Evolutionary conservation across 139 green algal genomes (phyloP), one percentile per base, ranked within the genome.

Genomic region (Micractinium sp.): DNA sequence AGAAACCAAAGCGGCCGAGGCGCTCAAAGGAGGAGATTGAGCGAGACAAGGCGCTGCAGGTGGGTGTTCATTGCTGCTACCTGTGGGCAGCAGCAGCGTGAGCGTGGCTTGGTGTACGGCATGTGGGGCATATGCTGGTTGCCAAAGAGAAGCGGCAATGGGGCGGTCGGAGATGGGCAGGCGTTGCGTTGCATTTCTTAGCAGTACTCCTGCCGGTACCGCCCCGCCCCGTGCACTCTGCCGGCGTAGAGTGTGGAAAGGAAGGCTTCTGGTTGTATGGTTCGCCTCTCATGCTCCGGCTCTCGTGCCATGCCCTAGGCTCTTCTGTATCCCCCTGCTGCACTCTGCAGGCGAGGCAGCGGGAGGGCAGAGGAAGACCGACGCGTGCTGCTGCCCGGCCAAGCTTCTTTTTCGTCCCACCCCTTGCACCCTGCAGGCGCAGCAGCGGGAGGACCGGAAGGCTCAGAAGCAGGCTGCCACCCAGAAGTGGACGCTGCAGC

Each of bases 11-110:
- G 82, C 82, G 36, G 27, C 66, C 83, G 7, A 79, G 56, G 66
- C 83, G 83, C 25, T 67, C 83, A 2, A 38, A 22, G 31, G 83
- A 87, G 29, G 83, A 87, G 38, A 80, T 80, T n/a, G 83, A 63
- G 38, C 36, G 27, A 22, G 83, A 87, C 29, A 87, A 80, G 61
- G 82, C 35, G 1, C 36, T 87, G 5, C 53, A 87, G 82, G 82
- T 78, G 35, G 16, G 60, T 35, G 18, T 0, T 39, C 1, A 31
- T 7, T 36, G 41, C 38, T 53, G 73, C 73, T 23, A 1, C 73
- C n/a, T n/a, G 16, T 76, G 69, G 27, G 27, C 13, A 35, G 25
- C 27, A 36, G 25, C 69, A 36, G 3, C 15, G 27, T 33, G 69
- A 5, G 63, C 12, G 22, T 15, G 12, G 63, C 14, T 73, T 25